Conservation (phyloP, 352 stramenopile genomes). For the Pythium dissimile region DNA sequence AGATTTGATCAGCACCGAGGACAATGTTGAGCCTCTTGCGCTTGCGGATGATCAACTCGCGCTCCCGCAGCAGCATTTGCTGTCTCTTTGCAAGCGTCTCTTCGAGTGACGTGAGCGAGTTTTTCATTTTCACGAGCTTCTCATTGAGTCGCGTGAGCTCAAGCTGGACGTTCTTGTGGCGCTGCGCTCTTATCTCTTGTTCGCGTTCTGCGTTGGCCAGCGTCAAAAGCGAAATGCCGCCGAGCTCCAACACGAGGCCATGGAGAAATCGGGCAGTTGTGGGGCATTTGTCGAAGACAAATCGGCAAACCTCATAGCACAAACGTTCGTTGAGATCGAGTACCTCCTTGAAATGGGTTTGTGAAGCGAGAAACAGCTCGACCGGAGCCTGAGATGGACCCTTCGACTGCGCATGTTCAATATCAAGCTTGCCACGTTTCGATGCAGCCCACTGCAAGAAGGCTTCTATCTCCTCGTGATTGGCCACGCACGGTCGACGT, state of each 20-base stretch:
- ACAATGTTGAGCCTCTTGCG: constrained; percentile 49
- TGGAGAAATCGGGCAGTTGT: constrained; percentile 49
- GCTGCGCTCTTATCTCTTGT: constrained; percentile 33
- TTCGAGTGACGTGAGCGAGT: constrained; percentile 28
- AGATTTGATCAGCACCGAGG: constrained; percentile 38
- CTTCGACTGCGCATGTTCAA: not conserved
- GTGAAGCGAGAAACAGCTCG: not conserved
- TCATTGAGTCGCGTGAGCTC: constrained; percentile 30
- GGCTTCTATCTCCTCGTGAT: constrained; percentile 25
- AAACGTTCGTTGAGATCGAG: constrained; percentile 33
- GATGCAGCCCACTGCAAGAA: constrained; percentile 30
- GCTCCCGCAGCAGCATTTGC: constrained; percentile 32
- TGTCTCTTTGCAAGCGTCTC: constrained; percentile 35
- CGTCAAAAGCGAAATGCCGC: constrained; percentile 23
- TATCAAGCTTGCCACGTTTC: constrained; percentile 11
- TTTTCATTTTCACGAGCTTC: constrained; percentile 20
- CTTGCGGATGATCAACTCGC: constrained; percentile 45
- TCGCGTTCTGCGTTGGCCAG: constrained; percentile 35
- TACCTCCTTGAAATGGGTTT: constrained; percentile 17
- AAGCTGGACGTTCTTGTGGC: constrained; percentile 36
- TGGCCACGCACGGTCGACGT: constrained; percentile 23
- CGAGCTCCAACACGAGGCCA: constrained; percentile 39
- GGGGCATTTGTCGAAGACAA: constrained; percentile 60
- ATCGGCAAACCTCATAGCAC: constrained; percentile 39
- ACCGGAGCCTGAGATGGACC: not conserved